A percentile compares a stretch with the other conserved stretches of the same genome.
These are phyloP conservation scores for Aspergillus hortae DNA, from an alignment of 2,329 filamentous ascomycete genomes.

Conservation along the genomic window DNA sequence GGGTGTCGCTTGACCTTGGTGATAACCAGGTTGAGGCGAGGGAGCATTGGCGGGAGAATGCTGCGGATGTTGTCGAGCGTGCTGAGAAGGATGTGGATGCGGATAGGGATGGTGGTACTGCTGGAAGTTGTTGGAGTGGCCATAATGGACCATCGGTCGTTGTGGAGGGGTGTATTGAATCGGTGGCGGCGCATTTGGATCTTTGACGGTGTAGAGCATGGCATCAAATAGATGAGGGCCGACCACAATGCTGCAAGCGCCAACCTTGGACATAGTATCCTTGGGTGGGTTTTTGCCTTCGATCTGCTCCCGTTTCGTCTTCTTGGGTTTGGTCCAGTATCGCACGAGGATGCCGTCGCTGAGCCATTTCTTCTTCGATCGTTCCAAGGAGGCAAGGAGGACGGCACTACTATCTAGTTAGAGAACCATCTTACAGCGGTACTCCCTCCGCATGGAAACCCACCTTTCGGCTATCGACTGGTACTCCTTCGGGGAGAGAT, in stretches of 20 bases:
- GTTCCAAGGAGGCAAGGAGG: slow-evolving; percentile 54
- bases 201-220: slow-evolving; percentile 54
- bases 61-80: slow-evolving; percentile 24
- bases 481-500: slow-evolving; percentile 52
- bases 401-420: slow-evolving; percentile 47
- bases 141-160: slow-evolving; percentile 43
- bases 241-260: slow-evolving; percentile 57
- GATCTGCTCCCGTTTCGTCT: slow-evolving; percentile 50
- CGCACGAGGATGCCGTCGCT: slow-evolving; percentile 52
- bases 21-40: slow-evolving; percentile 25
- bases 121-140: slow-evolving; percentile 38
- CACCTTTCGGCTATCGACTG: slow-evolving; percentile 58
- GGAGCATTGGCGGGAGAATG: slow-evolving; percentile 24
- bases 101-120: slow-evolving; percentile 42
- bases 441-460: not conserved
- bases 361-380: slow-evolving; percentile 58
- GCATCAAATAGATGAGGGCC: slow-evolving; percentile 63
- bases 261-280: slow-evolving; percentile 53
- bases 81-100: slow-evolving; percentile 21
- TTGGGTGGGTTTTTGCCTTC: slow-evolving; percentile 47
- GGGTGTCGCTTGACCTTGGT: slow-evolving; percentile 19
- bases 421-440: not conserved
- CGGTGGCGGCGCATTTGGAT: slow-evolving; percentile 38
- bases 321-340: slow-evolving; percentile 58
- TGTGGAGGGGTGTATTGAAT: slow-evolving; percentile 38